Conservation (phyloP, 257 asterid genomes). For the Euphrasia confusa region DNA sequence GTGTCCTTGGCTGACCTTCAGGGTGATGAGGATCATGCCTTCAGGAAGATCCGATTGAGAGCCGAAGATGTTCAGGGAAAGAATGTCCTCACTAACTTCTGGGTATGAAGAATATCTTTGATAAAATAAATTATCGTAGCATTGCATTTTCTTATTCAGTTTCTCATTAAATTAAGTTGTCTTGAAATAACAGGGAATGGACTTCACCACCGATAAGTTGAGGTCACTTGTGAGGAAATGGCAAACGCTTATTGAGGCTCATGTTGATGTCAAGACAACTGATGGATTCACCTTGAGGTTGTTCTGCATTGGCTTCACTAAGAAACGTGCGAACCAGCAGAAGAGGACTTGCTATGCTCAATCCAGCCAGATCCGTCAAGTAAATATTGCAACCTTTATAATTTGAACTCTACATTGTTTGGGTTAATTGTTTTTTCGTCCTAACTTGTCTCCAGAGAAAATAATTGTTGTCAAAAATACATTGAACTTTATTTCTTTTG, state of each 20-base stretch:
- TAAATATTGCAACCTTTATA: slow-evolving; percentile 6
- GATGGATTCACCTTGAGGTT: slow-evolving; percentile 56
- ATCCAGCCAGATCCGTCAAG: slow-evolving; percentile 81
- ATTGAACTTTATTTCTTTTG: too few relatives aligned
- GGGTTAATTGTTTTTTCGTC: too few relatives aligned
- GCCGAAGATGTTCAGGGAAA: slow-evolving; percentile 78
- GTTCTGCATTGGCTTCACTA: slow-evolving; percentile 86
- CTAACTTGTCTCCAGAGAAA: too few relatives aligned
- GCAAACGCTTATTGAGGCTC: slow-evolving; percentile 79
- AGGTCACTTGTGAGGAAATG: slow-evolving; percentile 76
- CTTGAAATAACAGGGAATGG: slow-evolving; percentile 54
- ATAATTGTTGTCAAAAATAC: too few relatives aligned
- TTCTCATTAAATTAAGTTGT: neutral
- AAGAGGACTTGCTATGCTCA: slow-evolving; percentile 89
- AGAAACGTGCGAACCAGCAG: slow-evolving; percentile 80
- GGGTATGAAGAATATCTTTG: slow-evolving; percentile 29
- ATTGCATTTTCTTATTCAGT: neutral
- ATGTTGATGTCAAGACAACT: slow-evolving; percentile 84
- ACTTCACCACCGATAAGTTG: slow-evolving; percentile 69
- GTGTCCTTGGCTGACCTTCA: slow-evolving; percentile 88
- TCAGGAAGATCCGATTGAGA: slow-evolving; percentile 83
- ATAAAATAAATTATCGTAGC: neutral
- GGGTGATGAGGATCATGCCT: slow-evolving; percentile 74
- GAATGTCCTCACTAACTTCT: slow-evolving; percentile 47
- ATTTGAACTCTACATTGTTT: too few relatives aligned